Base-by-base conservation (phyloP, 768 basidiomycete species). In the Trametopsis cervina region DNA sequence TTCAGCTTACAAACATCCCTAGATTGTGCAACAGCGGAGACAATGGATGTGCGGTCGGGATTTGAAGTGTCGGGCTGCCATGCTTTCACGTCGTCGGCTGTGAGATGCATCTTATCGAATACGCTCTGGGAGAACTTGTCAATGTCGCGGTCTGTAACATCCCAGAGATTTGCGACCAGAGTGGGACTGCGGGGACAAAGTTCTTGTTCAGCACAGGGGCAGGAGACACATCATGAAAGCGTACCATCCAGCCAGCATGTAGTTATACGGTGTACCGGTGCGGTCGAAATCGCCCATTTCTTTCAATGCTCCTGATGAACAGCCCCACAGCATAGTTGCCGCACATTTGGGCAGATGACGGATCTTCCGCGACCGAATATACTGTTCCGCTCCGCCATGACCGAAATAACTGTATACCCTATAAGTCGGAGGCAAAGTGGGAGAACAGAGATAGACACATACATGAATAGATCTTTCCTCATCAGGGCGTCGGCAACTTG, bases 181-280 rank as follows among this genome's bases (percentile, higher is more conserved):
- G 92, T 86, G 15, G 96, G 95, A 53, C 95, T 44, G 42, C 23
- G 33, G 21, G 9, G 15, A 15, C 7, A 15, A 33, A n/a, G n/a
- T n/a, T n/a, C n/a, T n/a, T n/a, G n/a, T n/a, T n/a, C n/a, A n/a
- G n/a, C n/a, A n/a, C n/a, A n/a, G n/a, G n/a, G n/a, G n/a, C n/a
- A n/a, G n/a, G n/a, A n/a, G n/a, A n/a, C n/a, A n/a, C n/a, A n/a
- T n/a, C n/a, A n/a, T n/a, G n/a, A n/a, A n/a, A n/a, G n/a, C 93
- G 60, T 59, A 97, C 95, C 94, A 95, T 59, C 95, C 96, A 36
- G 85, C 90, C n/a, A 97, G 62, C 87, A 97, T 90, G 63, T 99
- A 99, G 56, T 91, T 84, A 63, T 89, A 83, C 0, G 96, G 91
- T 12, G 91, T 97, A 17, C 96, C 96, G 12, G 79, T 76, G 9